Evolutionary conservation across 495 filamentous ascomycete genomes (phyloP).

Genomic region (Podospora bellae-mahoneyi): DNA sequence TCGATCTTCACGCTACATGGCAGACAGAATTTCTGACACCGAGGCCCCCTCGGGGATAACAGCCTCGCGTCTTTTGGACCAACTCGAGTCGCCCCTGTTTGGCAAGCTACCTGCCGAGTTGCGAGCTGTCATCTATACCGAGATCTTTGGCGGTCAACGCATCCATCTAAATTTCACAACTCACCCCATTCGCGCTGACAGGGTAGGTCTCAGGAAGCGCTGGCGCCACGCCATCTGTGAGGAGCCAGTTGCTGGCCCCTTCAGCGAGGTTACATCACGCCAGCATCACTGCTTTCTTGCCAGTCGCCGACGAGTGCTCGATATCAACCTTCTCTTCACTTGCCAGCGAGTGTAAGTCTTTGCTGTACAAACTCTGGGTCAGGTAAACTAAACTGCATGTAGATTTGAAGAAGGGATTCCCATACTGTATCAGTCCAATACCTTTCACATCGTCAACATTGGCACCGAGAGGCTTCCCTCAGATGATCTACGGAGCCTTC

Average conservation of each 20-base stretch:
- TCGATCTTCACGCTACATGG: background rate
- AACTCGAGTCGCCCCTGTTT: conserved; percentile 17
- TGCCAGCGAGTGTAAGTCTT: conserved; percentile 19
- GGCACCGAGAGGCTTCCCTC: conserved; percentile 9
- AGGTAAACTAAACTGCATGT: background rate
- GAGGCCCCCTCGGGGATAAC: too few species aligned
- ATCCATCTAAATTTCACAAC: conserved; percentile 19
- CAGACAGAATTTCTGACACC: background rate
- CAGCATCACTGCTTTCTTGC: conserved; percentile 15
- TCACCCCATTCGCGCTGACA: conserved; percentile 18
- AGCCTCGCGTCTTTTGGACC: background rate
- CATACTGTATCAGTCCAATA: conserved; percentile 19
- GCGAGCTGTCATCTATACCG: conserved; percentile 15
- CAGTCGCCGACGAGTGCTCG: conserved; percentile 10
- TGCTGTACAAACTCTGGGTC: background rate
- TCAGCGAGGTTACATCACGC: conserved; percentile 2
- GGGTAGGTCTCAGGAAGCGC: conserved; percentile 14
- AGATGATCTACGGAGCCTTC: conserved; percentile 20
- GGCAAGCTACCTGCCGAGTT: conserved; percentile 17
- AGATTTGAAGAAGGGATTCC: conserved; percentile 16
- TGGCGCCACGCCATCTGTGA: conserved; percentile 21
- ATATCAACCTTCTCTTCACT: conserved; percentile 16
- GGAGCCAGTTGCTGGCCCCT: background rate
- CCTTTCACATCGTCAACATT: conserved; percentile 18
- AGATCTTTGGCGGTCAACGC: conserved; percentile 14